Percentiles rank a stretch among this genome's conserved stretches.
phyloP scores from a whole-genome alignment of 306 rosid genomes.

The Psophocarpus tetragonolobus region DNA sequence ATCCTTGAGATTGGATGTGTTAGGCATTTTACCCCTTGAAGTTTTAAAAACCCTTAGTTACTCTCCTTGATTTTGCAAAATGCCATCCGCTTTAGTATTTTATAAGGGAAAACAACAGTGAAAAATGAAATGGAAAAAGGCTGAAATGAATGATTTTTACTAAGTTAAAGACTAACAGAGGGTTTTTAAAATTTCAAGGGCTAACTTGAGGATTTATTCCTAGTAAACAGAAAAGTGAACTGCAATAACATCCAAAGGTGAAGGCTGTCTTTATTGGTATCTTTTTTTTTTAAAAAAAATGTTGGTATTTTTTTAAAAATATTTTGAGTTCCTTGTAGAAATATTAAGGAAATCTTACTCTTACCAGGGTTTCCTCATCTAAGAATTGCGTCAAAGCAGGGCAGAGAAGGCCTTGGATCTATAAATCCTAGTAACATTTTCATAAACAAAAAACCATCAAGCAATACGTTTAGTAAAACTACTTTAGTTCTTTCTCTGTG shows the following conservation, averaged over 20 bases:
- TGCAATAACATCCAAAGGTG: not conserved
- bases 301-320: not conserved
- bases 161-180: not conserved
- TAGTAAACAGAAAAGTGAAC: not conserved
- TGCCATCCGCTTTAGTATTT: not conserved
- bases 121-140: not conserved
- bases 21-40: not conserved
- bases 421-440: not conserved
- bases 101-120: not conserved
- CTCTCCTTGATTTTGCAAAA: not conserved
- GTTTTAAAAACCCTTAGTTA: not conserved
- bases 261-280: not conserved
- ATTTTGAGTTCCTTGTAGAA: not conserved
- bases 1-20: not conserved
- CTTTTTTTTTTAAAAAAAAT: no score
- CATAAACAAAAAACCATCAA: not conserved
- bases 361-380: not conserved
- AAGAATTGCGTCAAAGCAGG: not conserved
- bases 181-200: not conserved
- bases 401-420: constrained; percentile 5
- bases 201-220: not conserved
- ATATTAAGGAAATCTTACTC: not conserved
- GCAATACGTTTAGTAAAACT: no score
- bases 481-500: no score
- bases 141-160: not conserved